Evolutionary conservation across 768 basidiomycete species (phyloP).

Genomic region (Mycena latifolia): DNA sequence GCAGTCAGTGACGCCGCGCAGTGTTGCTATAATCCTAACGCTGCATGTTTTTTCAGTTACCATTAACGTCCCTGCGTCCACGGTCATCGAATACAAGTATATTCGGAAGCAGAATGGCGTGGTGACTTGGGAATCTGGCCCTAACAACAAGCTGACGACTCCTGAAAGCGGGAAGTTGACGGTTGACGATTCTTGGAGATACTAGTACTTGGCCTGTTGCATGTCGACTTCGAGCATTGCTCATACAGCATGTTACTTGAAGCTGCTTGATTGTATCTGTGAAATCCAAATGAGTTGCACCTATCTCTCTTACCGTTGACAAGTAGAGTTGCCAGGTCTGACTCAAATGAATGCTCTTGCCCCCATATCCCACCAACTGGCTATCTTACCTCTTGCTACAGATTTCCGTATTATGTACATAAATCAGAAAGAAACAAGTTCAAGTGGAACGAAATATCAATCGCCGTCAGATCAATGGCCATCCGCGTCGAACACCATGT

Average conservation of each 20-base stretch:
- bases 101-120: slow-evolving; percentile 67
- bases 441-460: background rate
- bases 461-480: slow-evolving; percentile 46
- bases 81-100: slow-evolving; percentile 77
- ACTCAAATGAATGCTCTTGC: no score
- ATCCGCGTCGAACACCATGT: slow-evolving; percentile 86
- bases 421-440: background rate
- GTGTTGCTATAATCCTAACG: background rate
- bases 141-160: slow-evolving; percentile 68
- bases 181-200: slow-evolving; percentile 22
- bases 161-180: slow-evolving; percentile 51
- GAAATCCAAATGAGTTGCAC: no score
- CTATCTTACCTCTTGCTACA: slow-evolving; percentile 15
- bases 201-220: background rate
- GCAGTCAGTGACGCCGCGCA: slow-evolving; percentile 56
- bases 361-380: background rate
- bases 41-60: slow-evolving; percentile 59
- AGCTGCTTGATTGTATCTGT: no score
- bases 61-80: slow-evolving; percentile 67
- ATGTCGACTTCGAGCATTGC: background rate
- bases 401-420: slow-evolving; percentile 26
- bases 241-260: no score
- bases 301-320: no score
- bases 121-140: slow-evolving; percentile 77
- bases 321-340: no score